Conservation (phyloP, 1,284 basidiomycete genomes). For the Trichosporon faecale region DNA sequence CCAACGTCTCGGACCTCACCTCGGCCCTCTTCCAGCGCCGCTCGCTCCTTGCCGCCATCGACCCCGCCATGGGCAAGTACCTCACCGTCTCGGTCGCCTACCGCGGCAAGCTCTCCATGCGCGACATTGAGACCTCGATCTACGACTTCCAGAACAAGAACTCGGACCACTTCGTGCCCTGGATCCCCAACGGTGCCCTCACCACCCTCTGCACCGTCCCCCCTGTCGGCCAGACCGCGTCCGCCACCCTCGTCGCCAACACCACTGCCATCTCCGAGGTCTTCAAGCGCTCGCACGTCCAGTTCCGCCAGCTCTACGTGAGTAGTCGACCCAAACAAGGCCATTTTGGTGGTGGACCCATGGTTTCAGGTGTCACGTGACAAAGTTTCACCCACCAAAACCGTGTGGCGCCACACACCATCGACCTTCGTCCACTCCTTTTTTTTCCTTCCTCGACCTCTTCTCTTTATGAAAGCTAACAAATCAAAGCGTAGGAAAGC, state of each 20-base stretch:
- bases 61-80: conserved; percentile 48
- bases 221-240: conserved; percentile 71
- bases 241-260: conserved; percentile 76
- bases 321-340: not conserved
- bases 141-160: conserved; percentile 49
- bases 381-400: too few species aligned
- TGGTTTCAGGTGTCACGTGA: too few species aligned
- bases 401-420: not conserved
- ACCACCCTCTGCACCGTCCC: conserved; percentile 71
- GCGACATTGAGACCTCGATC: conserved; percentile 44
- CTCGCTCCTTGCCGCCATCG: conserved; percentile 41
- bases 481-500: conserved; percentile 66
- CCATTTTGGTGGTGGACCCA: too few species aligned
- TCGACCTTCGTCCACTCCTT: not conserved
- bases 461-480: conserved; percentile 35
- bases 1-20: conserved; percentile 43
- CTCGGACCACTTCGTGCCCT: conserved; percentile 46
- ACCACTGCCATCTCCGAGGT: conserved; percentile 78
- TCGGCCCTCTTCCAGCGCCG: conserved; percentile 44
- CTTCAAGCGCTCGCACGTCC: conserved; percentile 74
- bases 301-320: conserved; percentile 61
- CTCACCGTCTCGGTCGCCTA: conserved; percentile 48
- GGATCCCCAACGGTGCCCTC: conserved; percentile 47
- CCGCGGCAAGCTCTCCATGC: conserved; percentile 45
- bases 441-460: not conserved